These are phyloP conservation scores for Mallotus japonicus DNA, from an alignment of 441 rosid genomes.

Conservation along the genomic window DNA sequence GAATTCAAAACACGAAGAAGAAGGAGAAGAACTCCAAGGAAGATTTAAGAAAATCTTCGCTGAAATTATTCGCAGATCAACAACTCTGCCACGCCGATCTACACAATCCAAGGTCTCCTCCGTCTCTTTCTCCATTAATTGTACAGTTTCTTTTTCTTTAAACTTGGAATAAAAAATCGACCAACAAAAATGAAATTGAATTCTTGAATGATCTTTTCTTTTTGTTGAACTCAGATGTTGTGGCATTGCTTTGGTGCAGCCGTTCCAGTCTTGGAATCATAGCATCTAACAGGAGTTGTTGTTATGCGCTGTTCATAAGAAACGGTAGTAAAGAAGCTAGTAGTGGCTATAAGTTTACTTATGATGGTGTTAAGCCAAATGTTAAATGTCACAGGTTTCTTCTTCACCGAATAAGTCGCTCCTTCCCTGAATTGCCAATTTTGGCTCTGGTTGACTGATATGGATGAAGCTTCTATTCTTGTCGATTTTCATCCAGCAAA, in stretches of 20 bases:
- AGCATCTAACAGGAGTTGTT: no score
- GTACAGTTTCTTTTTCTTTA: no score
- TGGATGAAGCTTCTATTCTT: slow-evolving; percentile 6
- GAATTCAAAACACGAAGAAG: no score
- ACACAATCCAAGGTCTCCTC: slow-evolving; percentile 71
- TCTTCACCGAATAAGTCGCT: slow-evolving; percentile 68
- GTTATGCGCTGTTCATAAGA: no score
- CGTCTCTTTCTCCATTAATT: neutral
- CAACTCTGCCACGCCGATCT: slow-evolving; percentile 72
- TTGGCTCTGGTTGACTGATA: slow-evolving; percentile 92
- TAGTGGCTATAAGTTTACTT: neutral
- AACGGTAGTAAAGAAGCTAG: neutral
- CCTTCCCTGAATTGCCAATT: slow-evolving; percentile 73
- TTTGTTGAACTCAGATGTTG: no score
- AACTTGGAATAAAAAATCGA: no score
- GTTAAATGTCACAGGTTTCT: slow-evolving; percentile 46
- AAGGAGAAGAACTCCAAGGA: no score
- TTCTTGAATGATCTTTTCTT: no score
- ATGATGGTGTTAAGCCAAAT: neutral
- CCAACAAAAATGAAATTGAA: no score
- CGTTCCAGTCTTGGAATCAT: no score
- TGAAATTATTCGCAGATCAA: slow-evolving; percentile 82
- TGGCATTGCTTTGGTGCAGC: no score
- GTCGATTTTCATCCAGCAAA: neutral
- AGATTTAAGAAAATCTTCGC: slow-evolving; percentile 37